These are phyloP conservation scores for Fusarium nygamai DNA, from an alignment of 2,329 filamentous ascomycete species.

Conservation along the genomic window DNA sequence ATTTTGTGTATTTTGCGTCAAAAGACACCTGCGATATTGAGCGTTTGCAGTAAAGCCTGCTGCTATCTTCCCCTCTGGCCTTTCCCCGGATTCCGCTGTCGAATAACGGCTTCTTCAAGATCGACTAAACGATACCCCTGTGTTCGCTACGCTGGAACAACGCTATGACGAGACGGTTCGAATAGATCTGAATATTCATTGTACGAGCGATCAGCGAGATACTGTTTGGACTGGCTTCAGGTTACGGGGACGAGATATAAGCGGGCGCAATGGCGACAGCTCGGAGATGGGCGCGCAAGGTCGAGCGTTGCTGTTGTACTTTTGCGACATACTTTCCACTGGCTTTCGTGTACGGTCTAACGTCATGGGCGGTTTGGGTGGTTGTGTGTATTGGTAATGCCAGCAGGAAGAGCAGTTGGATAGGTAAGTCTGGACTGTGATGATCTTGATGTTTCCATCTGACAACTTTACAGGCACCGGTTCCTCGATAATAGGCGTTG, in stretches of 20 bases:
- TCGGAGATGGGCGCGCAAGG: conserved; percentile 71
- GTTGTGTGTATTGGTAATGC: conserved; percentile 76
- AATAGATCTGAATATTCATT: background rate
- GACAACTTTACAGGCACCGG: conserved; percentile 55
- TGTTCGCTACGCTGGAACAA: conserved; percentile 23
- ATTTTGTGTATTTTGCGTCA: conserved; percentile 3
- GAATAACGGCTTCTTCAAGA: conserved; percentile 19
- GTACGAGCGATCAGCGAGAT: background rate
- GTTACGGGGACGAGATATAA: background rate
- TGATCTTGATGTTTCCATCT: background rate
- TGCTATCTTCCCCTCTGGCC: background rate
- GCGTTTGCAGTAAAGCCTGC: background rate
- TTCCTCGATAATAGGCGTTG: conserved; percentile 71
- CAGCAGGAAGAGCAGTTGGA: conserved; percentile 63
- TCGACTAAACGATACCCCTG: conserved; percentile 13
- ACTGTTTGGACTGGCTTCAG: background rate
- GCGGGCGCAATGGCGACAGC: conserved; percentile 53
- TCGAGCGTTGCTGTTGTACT: conserved; percentile 86
- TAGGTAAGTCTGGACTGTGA: conserved; percentile 57
- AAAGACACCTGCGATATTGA: background rate
- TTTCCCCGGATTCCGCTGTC: background rate
- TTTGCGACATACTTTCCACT: conserved; percentile 87
- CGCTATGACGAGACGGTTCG: conserved; percentile 16
- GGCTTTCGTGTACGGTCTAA: conserved; percentile 85
- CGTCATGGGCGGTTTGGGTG: conserved; percentile 95